Evolutionary conservation across 352 stramenopile species (phyloP).

Genomic region (Pythium phragmitis): DNA sequence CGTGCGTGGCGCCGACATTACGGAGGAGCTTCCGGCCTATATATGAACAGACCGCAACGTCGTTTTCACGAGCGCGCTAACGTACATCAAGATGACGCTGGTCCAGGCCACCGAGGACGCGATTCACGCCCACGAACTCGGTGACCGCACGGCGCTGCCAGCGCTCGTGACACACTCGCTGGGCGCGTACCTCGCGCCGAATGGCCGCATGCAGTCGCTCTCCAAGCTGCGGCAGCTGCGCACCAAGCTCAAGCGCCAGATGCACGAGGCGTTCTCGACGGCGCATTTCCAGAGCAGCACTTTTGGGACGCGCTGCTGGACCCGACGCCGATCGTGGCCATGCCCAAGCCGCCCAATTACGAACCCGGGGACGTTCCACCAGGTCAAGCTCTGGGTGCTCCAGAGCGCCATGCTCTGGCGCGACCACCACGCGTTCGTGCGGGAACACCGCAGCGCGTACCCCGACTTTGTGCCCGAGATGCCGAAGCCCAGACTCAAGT

Average conservation of each 20-base stretch:
- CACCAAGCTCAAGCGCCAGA: not conserved
- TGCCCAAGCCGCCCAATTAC: not conserved
- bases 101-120: not conserved
- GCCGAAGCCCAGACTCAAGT: not conserved
- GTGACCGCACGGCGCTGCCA: not conserved
- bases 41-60: not conserved
- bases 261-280: not conserved
- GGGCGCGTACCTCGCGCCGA: not conserved
- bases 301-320: slow-evolving; percentile 3
- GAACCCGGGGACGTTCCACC: not conserved
- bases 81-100: slow-evolving; percentile 1
- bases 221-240: not conserved
- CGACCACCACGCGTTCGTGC: not conserved
- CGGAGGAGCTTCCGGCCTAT: not conserved
- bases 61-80: not conserved
- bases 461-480: not conserved
- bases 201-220: not conserved
- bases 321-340: not conserved
- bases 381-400: slow-evolving; percentile 1
- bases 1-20: slow-evolving; percentile 11
- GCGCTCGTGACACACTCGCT: not conserved
- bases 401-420: slow-evolving; percentile 8
- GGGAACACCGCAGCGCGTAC: not conserved
- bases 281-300: slow-evolving; percentile 5
- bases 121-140: not conserved